A percentile compares a stretch with the other conserved stretches of the same genome.
These are phyloP conservation scores for Lodderomyces metapsilosis DNA, from an alignment of 1,139 yeast genomes.

Conservation along the genomic window DNA sequence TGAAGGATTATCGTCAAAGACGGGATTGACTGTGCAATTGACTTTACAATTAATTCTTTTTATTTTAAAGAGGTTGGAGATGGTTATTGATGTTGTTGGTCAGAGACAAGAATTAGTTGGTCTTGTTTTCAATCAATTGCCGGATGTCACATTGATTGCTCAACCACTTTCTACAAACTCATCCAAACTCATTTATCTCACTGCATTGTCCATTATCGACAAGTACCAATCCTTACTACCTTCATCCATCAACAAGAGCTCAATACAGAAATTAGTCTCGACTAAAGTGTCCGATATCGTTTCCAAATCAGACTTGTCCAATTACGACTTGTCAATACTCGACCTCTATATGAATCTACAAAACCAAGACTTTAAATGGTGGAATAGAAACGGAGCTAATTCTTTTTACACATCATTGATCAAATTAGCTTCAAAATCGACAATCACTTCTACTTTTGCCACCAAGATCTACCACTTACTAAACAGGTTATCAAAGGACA, in stretches of 20 bases:
- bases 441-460: conserved; percentile 18
- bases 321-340: conserved; percentile 53
- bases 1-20: conserved; percentile 56
- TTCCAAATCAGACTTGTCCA: conserved; percentile 40
- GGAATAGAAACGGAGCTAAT: conserved; percentile 57
- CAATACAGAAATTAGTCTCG: conserved; percentile 14
- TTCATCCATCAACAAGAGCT: conserved; percentile 11
- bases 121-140: conserved; percentile 27
- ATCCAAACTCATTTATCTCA: conserved; percentile 23
- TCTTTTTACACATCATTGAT: conserved; percentile 61
- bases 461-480: conserved; percentile 26
- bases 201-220: conserved; percentile 25
- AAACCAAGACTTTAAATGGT: conserved; percentile 48
- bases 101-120: conserved; percentile 28
- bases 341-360: conserved; percentile 47
- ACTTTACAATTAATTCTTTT: conserved; percentile 59
- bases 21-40: conserved; percentile 62
- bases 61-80: conserved; percentile 51
- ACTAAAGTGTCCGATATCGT: conserved; percentile 22
- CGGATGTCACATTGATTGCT: conserved; percentile 25
- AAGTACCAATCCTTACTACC: conserved; percentile 24
- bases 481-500: conserved; percentile 20
- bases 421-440: conserved; percentile 38
- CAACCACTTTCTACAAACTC: conserved; percentile 17
- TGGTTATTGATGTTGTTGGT: conserved; percentile 28